Conservation (phyloP, 2,329 filamentous ascomycete genomes). For the Huntiella bhutanensis region DNA sequence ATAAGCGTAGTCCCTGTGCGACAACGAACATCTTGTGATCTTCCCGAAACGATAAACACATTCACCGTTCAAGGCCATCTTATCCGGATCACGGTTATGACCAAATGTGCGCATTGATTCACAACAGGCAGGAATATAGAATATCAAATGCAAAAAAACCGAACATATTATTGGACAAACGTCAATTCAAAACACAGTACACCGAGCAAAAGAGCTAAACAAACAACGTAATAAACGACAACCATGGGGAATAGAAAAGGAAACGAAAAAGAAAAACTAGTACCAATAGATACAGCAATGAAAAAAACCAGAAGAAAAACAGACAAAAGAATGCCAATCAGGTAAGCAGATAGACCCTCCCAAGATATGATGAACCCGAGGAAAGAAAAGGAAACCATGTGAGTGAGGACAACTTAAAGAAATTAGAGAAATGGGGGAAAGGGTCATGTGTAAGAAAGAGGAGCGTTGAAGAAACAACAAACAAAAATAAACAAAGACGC, state of each 20-base stretch:
- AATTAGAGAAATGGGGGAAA: background rate
- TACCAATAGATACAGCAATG: conserved; percentile 9
- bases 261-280: conserved; percentile 11
- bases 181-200: background rate
- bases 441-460: background rate
- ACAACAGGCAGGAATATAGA: background rate
- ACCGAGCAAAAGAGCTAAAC: no score
- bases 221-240: background rate
- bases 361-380: background rate
- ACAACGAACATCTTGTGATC: no score
- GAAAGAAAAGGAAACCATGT: background rate
- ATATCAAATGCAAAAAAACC: background rate
- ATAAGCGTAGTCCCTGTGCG: no score
- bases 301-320: background rate
- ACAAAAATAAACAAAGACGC: conserved; percentile 14
- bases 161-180: background rate
- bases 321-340: background rate
- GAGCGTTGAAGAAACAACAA: background rate
- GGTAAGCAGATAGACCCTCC: background rate
- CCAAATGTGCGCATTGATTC: no score
- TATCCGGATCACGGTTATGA: no score
- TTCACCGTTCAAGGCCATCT: no score
- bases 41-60: no score
- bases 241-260: background rate
- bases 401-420: background rate